Conservation (phyloP, 1,139 yeast species). For the Lodderomyces oxycetoniae region DNA sequence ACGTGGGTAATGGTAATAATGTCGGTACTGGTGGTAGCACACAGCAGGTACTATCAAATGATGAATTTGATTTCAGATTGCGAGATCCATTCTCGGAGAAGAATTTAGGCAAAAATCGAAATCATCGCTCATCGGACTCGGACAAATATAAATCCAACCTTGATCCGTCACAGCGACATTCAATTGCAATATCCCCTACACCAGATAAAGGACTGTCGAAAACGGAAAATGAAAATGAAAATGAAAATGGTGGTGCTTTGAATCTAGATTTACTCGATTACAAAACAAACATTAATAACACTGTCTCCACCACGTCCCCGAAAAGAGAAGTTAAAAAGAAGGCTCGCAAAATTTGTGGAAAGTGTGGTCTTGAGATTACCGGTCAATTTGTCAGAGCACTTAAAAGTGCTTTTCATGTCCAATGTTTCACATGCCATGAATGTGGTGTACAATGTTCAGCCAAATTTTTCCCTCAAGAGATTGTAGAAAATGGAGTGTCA, state of each 20-base stretch:
- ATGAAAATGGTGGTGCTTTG: background rate
- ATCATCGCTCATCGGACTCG: too few relatives aligned
- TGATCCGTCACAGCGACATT: conserved; percentile 16
- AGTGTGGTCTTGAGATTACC: conserved; percentile 62
- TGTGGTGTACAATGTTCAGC: conserved; percentile 74
- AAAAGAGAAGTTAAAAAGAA: conserved; percentile 17
- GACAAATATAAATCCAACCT: conserved; percentile 1
- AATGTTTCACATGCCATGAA: conserved; percentile 81
- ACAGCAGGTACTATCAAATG: background rate
- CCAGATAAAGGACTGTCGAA: conserved; percentile 8
- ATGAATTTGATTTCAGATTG: background rate
- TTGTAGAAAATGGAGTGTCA: conserved; percentile 14
- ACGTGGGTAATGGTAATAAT: too few relatives aligned
- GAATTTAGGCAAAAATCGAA: too few relatives aligned
- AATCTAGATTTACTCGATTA: background rate
- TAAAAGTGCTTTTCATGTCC: conserved; percentile 74
- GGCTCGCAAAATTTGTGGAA: conserved; percentile 46
- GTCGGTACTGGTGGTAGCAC: too few relatives aligned
- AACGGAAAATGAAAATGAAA: background rate
- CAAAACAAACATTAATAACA: conserved; percentile 2
- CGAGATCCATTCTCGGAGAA: too few relatives aligned
- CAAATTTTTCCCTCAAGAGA: conserved; percentile 61
- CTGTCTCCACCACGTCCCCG: background rate
- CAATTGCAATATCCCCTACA: conserved; percentile 17
- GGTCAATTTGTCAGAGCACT: conserved; percentile 87